These are phyloP conservation scores for Syncephalastrum monosporum DNA, from an alignment of 371 early-diverging fungal species.

Conservation along the genomic window DNA sequence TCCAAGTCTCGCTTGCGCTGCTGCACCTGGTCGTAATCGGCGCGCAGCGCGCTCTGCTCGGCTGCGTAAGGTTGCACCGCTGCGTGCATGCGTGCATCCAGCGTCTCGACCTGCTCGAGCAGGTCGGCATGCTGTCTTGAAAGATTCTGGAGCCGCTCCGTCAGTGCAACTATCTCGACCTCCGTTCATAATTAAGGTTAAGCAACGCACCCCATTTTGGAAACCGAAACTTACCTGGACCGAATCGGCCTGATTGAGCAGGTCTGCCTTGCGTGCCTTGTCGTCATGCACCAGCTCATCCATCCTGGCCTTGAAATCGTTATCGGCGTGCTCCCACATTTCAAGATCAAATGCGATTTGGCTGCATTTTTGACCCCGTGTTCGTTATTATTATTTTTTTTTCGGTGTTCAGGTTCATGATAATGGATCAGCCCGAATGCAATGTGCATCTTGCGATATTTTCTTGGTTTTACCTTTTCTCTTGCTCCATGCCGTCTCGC, in stretches of 20 bases:
- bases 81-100: conserved; percentile 9
- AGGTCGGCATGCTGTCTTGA: background rate
- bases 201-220: background rate
- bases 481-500: conserved; percentile 16
- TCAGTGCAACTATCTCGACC: conserved; percentile 1
- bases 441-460: background rate
- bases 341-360: conserved; percentile 25
- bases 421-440: no score
- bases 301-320: conserved; percentile 15
- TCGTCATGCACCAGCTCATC: conserved; percentile 22
- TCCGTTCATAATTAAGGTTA: background rate
- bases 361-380: conserved; percentile 8
- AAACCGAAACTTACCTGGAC: conserved; percentile 4
- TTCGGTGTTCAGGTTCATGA: background rate
- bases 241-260: conserved; percentile 7
- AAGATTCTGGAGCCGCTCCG: conserved; percentile 4
- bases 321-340: conserved; percentile 27
- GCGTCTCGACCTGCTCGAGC: conserved; percentile 1
- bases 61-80: background rate
- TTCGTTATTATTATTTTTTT: background rate
- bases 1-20: conserved; percentile 13
- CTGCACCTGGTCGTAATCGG: conserved; percentile 9
- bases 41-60: conserved; percentile 12
- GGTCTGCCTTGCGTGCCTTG: conserved; percentile 8
- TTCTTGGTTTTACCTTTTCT: conserved; percentile 11